Base-by-base conservation (phyloP, 1,139 yeast species). In the Lodderomyces metapsilosis region DNA sequence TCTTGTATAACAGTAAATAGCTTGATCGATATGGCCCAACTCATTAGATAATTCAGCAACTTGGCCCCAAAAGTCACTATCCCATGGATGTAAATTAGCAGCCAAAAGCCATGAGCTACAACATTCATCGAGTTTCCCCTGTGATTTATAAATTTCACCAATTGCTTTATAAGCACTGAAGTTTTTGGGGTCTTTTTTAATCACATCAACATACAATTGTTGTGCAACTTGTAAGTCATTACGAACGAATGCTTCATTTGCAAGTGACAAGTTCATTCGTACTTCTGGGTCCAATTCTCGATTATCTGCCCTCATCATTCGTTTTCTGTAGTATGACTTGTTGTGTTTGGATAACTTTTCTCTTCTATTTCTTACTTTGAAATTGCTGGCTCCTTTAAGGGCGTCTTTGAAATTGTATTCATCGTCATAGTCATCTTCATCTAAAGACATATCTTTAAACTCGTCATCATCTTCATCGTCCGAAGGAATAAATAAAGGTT, bases 61-160 rank as follows among this genome's bases (percentile, higher is more conserved):
- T 37, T 76, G 80, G 25, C 81, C 80, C 98, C 98, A 92, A 48
- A 88, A 84, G 21, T 80, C 84, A 45, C 78, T 77, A 61, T 88
- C 94, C 61, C 82, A 76, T 2, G 88, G 83, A 52, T 84, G 86
- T 22, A 87, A 69, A 56, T 83, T 88, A 1, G 96, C 96, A 1
- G 95, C 97, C 30, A 85, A 64, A 43, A 88, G 73, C 87, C 95
- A 86, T 28, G 88, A 82, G 44, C 80, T 79, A 55, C 95, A 82
- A 48, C 96, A 87, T 53, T 83, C 83, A 50, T 82, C 78, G 40
- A 76, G 60, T 40, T 84, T 76, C 0, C 86, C 88, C 45, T 80
- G 80, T 42, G 79, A 75, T 45, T 82, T 78, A 52, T 86, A 85
- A 34, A 92, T 88, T 52, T 86, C 95, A 36, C 95, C 97, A 42